Percentiles rank a stretch among this genome's conserved stretches.
These are phyloP conservation scores for Thozetella sp. DNA, from an alignment of 495 filamentous ascomycete genomes.

Conservation along the genomic window DNA sequence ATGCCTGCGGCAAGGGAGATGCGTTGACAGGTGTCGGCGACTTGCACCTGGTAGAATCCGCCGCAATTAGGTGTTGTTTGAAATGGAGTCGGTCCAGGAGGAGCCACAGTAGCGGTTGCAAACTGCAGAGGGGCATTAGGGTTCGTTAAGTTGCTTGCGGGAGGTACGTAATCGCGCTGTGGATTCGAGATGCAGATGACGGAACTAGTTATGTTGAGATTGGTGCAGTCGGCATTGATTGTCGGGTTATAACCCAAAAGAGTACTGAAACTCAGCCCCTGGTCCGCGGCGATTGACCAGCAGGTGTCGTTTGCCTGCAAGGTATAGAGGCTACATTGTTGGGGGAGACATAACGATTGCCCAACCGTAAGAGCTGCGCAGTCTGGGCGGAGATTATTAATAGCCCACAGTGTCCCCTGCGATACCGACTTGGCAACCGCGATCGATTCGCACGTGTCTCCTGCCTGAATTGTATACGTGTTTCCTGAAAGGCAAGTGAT, in stretches of 20 bases:
- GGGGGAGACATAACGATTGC: not conserved
- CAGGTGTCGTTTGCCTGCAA: conserved; percentile 8
- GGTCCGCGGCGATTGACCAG: conserved; percentile 15
- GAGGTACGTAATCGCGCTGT: conserved; percentile 1
- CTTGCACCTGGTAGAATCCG: conserved; percentile 15
- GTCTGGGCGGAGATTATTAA: conserved; percentile 7
- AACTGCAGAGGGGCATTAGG: conserved; percentile 11
- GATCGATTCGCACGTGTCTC: conserved; percentile 17
- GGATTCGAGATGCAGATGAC: too few species aligned
- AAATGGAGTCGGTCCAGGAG: conserved; percentile 4
- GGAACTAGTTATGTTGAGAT: too few species aligned
- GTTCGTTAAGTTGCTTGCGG: conserved; percentile 8
- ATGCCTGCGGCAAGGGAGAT: conserved; percentile 11
- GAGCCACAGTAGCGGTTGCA: conserved; percentile 13
- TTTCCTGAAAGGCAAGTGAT: too few species aligned
- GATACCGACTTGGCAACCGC: conserved; percentile 6
- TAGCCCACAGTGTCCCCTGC: conserved; percentile 7
- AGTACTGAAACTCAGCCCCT: conserved; percentile 12
- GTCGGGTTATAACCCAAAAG: too few species aligned
- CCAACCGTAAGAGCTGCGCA: not conserved
- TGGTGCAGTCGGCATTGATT: too few species aligned
- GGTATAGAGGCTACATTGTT: not conserved
- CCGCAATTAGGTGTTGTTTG: conserved; percentile 19
- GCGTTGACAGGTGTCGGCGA: conserved; percentile 14
- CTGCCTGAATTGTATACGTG: conserved; percentile 17